A percentile compares a stretch with the other conserved stretches of the same genome.
These are phyloP conservation scores for Camelina neglecta DNA, from an alignment of 345 rosid genomes.

Conservation along the genomic window DNA sequence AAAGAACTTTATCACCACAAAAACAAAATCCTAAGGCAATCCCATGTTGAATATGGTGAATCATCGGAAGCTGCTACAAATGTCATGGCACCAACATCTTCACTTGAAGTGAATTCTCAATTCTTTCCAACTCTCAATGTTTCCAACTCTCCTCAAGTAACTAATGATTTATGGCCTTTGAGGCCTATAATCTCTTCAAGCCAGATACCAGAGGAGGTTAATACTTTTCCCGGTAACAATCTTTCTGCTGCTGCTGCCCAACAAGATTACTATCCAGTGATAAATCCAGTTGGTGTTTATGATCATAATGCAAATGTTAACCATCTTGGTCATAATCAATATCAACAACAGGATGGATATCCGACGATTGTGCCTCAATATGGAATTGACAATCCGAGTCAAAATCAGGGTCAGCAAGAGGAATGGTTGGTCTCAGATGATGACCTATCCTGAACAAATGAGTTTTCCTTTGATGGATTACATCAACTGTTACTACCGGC, in stretches of 20 bases:
- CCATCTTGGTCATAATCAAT: not conserved
- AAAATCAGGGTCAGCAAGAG: not conserved
- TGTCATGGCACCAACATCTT: not conserved
- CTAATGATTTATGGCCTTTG: too few relatives aligned
- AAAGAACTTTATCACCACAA: conserved; percentile 15
- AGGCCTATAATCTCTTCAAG: too few relatives aligned
- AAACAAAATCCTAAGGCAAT: too few relatives aligned
- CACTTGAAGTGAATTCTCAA: conserved; percentile 22
- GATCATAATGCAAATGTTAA: not conserved
- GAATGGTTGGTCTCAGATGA: not conserved
- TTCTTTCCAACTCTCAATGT: conserved; percentile 7
- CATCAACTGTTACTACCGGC: conserved; percentile 12
- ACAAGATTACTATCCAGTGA: not conserved
- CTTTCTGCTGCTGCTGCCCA: conserved; percentile 4
- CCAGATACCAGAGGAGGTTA: not conserved
- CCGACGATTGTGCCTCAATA: not conserved
- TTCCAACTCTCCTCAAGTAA: conserved; percentile 6
- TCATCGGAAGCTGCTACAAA: conserved; percentile 30
- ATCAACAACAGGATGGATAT: not conserved
- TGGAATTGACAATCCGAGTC: not conserved
- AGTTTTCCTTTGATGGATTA: not conserved
- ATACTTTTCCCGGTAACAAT: not conserved
- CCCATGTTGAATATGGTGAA: conserved; percentile 5
- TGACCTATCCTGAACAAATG: conserved; percentile 3
- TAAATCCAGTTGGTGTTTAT: not conserved